Percentiles rank a stretch among this genome's conserved stretches.
These are phyloP conservation scores for Nannochloropsis oceanica DNA, from an alignment of 108 stramenopile genomes.

Conservation along the genomic window DNA sequence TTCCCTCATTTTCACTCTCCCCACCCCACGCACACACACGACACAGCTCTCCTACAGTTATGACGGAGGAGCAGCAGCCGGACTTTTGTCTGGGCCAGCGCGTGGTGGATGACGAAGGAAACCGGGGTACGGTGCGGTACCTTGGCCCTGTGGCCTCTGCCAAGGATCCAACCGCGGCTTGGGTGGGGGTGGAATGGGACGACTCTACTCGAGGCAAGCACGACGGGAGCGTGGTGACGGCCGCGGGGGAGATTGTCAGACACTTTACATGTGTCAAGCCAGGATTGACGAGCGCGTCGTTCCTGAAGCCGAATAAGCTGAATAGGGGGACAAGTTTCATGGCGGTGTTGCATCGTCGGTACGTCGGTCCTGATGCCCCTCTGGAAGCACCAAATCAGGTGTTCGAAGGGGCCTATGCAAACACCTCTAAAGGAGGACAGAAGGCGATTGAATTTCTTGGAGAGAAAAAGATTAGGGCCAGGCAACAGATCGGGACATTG, in stretches of 20 bases:
- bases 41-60: no score
- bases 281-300: constrained; percentile 4
- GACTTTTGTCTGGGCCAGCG: neutral
- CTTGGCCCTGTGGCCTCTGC: constrained; percentile 33
- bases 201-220: constrained; percentile 25
- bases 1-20: no score
- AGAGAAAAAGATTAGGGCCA: constrained; percentile 1
- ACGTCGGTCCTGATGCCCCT: neutral
- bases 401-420: neutral
- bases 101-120: constrained; percentile 21
- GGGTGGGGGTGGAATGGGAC: constrained; percentile 40
- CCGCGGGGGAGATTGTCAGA: neutral
- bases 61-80: neutral
- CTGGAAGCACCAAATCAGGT: neutral
- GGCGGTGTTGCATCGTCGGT: neutral
- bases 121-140: constrained; percentile 26
- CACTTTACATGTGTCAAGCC: constrained; percentile 8
- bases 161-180: constrained; percentile 5
- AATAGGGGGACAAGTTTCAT: neutral
- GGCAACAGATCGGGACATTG: constrained; percentile 7
- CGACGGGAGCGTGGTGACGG: constrained; percentile 20
- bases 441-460: constrained; percentile 16
- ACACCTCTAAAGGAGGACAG: neutral
- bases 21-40: no score
- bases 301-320: constrained; percentile 22